Conservation (phyloP, 108 stramenopile species). For the Cyclostephanos tholiformis region DNA sequence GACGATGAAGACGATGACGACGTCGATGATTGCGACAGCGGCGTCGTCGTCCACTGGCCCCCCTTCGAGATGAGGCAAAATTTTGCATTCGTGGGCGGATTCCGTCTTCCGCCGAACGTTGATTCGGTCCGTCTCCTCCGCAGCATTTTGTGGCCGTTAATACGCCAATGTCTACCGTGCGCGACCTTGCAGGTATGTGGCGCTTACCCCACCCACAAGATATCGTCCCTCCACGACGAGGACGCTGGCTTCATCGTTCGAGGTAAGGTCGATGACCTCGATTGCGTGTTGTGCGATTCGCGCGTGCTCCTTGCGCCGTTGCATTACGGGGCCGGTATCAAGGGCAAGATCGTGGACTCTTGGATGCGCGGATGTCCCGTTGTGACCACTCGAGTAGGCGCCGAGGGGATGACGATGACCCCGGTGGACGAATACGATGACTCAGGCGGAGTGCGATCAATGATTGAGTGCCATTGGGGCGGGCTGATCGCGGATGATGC, state of each 20-base stretch:
- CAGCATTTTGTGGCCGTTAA: slow-evolving; percentile 65
- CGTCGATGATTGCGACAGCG: background rate
- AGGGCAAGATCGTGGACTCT: slow-evolving; percentile 85
- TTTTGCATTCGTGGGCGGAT: slow-evolving; percentile 64
- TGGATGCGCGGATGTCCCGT: slow-evolving; percentile 79
- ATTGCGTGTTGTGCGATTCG: slow-evolving; percentile 28
- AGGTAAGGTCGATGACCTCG: slow-evolving; percentile 55
- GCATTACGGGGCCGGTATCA: slow-evolving; percentile 84
- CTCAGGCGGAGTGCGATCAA: background rate
- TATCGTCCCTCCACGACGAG: slow-evolving; percentile 39
- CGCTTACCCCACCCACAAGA: slow-evolving; percentile 54
- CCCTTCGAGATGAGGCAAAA: slow-evolving; percentile 24
- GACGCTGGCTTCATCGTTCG: slow-evolving; percentile 58
- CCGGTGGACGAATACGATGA: background rate
- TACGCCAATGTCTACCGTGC: slow-evolving; percentile 51
- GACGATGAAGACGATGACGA: slow-evolving; percentile 10
- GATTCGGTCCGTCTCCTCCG: slow-evolving; percentile 65
- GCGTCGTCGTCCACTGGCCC: background rate
- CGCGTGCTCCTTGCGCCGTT: slow-evolving; percentile 76
- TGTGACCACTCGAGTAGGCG: slow-evolving; percentile 74
- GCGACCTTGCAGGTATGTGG: slow-evolving; percentile 67
- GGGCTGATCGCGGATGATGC: slow-evolving; percentile 47
- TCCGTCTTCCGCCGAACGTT: slow-evolving; percentile 75
- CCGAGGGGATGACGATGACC: slow-evolving; percentile 64
- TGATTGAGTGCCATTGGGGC: slow-evolving; percentile 44